A percentile compares a stretch with the other conserved stretches of the same genome.
These are phyloP conservation scores for Alternaria arbusti DNA, from an alignment of 2,329 filamentous ascomycete genomes.

Conservation along the genomic window DNA sequence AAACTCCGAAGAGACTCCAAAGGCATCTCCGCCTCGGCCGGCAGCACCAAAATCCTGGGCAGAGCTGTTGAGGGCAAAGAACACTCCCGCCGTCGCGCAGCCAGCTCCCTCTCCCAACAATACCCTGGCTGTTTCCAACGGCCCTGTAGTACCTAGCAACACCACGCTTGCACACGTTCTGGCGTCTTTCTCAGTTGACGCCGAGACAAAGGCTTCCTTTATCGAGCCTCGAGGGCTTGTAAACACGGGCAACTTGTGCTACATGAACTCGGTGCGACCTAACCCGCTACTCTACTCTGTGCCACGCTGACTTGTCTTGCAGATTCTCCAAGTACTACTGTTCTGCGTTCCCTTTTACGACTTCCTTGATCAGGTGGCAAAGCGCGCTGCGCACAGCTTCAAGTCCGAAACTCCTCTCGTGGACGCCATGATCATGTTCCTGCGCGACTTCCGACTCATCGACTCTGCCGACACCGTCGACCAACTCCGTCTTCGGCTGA, in stretches of 20 bases:
- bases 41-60: constrained; percentile 69
- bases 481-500: constrained; percentile 74
- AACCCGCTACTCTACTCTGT: background rate
- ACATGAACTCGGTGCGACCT: constrained; percentile 93
- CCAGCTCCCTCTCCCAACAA: constrained; percentile 34
- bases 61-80: constrained; percentile 66
- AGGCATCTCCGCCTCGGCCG: constrained; percentile 54
- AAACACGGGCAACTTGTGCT: constrained; percentile 99
- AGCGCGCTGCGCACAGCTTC: constrained; percentile 85
- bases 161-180: constrained; percentile 79
- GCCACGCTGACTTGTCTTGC: constrained; percentile 39
- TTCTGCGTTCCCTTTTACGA: constrained; percentile 95
- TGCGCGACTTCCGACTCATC: constrained; percentile 88
- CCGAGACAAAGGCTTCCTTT: constrained; percentile 73
- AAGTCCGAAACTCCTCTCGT: constrained; percentile 93
- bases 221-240: constrained; percentile 91
- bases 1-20: constrained; percentile 44
- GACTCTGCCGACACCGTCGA: constrained; percentile 78
- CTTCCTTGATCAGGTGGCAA: constrained; percentile 86
- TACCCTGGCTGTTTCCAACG: constrained; percentile 41
- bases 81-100: constrained; percentile 41
- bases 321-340: constrained; percentile 94
- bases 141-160: constrained; percentile 56
- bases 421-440: constrained; percentile 96
- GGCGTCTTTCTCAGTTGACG: constrained; percentile 71